phyloP scores from a whole-genome alignment of 1,284 basidiomycete species.

The Phlebopus sp. region DNA sequence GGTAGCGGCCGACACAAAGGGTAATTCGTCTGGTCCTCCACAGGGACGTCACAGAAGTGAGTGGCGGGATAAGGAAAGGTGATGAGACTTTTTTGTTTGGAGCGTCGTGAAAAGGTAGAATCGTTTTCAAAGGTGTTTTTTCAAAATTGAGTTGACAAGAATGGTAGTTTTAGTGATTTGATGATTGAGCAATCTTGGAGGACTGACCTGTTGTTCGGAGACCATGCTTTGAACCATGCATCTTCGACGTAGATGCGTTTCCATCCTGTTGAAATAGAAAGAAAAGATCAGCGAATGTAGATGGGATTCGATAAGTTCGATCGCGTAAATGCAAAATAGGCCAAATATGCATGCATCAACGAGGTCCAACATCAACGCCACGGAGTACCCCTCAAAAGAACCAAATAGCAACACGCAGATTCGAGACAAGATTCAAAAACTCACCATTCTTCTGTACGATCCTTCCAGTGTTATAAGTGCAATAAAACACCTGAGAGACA shows the following conservation, averaged over 20 bases:
- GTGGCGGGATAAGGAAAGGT: constrained; percentile 53
- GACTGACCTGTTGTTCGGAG: constrained; percentile 37
- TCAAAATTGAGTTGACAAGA: background rate
- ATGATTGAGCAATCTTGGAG: constrained; percentile 12
- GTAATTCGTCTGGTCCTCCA: constrained; percentile 53
- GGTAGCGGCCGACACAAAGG: constrained; percentile 60
- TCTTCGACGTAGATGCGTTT: constrained; percentile 51
- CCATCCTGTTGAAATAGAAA: constrained; percentile 51
- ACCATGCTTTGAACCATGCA: constrained; percentile 55
- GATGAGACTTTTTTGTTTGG: constrained; percentile 36
- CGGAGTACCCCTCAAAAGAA: too few relatives aligned
- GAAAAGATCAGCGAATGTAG: background rate
- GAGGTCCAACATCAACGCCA: background rate
- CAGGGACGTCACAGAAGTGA: constrained; percentile 49
- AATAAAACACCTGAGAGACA: constrained; percentile 52
- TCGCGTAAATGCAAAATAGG: background rate
- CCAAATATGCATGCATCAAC: too few relatives aligned
- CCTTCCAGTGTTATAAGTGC: constrained; percentile 42
- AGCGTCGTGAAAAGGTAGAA: too few relatives aligned
- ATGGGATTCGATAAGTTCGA: background rate
- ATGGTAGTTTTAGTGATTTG: background rate
- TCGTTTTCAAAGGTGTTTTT: too few relatives aligned
- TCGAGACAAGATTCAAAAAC: background rate
- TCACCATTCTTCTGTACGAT: constrained; percentile 45
- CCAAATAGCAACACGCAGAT: too few relatives aligned